phyloP scores from a whole-genome alignment of 495 filamentous ascomycete species.

The Penicillium desertorum region DNA sequence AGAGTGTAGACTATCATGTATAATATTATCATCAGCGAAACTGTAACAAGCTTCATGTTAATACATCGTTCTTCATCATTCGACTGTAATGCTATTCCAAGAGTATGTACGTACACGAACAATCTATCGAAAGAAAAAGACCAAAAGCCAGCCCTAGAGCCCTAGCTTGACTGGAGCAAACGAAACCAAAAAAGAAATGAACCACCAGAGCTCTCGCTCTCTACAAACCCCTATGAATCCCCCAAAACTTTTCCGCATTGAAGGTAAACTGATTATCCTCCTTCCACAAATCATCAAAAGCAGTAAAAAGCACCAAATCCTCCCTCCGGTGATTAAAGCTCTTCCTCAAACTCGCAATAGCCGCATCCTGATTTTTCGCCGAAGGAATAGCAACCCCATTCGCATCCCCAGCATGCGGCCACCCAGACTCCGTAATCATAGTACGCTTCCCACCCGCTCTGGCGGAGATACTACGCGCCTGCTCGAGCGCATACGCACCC shows the following conservation, averaged over 20 bases:
- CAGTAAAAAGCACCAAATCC: slow-evolving; percentile 67
- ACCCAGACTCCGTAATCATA: slow-evolving; percentile 77
- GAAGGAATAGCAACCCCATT: slow-evolving; percentile 67
- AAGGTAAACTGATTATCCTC: slow-evolving; percentile 60
- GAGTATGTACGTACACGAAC: neutral
- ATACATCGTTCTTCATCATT: neutral
- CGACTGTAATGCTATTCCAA: neutral
- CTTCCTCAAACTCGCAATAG: slow-evolving; percentile 60
- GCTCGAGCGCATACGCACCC: slow-evolving; percentile 60
- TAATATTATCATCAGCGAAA: slow-evolving; percentile 2
- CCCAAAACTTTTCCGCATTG: slow-evolving; percentile 73
- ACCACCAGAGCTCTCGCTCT: neutral
- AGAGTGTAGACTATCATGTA: neutral
- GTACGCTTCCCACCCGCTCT: slow-evolving; percentile 55
- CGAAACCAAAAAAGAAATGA: neutral
- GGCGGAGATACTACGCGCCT: slow-evolving; percentile 51
- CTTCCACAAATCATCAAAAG: slow-evolving; percentile 81
- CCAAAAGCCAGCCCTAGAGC: neutral
- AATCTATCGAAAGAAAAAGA: neutral
- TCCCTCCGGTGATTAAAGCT: slow-evolving; percentile 46
- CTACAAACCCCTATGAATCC: slow-evolving; percentile 40
- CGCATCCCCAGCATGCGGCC: slow-evolving; percentile 64
- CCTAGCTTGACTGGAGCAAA: neutral
- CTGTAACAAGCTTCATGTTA: neutral
- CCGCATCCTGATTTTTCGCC: slow-evolving; percentile 58